A percentile compares a stretch with the other conserved stretches of the same genome.
These are phyloP conservation scores for Aegle marmelos DNA, from an alignment of 345 rosid genomes.

Conservation along the genomic window DNA sequence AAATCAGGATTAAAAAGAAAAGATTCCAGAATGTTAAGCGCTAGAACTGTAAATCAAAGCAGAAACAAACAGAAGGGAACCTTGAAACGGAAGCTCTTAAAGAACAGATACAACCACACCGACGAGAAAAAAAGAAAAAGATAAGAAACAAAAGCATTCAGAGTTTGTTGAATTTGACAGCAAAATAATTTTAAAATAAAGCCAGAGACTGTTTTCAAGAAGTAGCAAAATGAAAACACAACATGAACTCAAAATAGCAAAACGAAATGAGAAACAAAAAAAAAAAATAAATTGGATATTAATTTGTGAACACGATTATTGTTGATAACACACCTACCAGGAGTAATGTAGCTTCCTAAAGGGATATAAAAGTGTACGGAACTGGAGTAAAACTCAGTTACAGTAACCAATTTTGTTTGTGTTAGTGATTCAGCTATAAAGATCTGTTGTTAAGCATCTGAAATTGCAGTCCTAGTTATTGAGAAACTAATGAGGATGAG, in stretches of 20 bases:
- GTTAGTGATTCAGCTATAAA: conserved; percentile 10
- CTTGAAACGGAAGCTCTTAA: conserved; percentile 20
- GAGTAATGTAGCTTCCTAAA: conserved; percentile 32
- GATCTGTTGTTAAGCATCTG: conserved; percentile 23
- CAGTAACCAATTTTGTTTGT: neutral
- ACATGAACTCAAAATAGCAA: neutral
- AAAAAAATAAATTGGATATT: neutral
- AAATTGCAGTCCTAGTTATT: neutral
- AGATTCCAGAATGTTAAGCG: neutral
- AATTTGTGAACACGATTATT: neutral
- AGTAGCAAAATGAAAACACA: conserved; percentile 1
- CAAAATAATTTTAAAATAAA: neutral
- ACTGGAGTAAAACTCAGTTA: neutral
- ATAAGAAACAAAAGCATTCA: conserved; percentile 15
- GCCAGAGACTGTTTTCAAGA: conserved; percentile 3
- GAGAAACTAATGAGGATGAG: neutral
- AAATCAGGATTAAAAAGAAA: neutral
- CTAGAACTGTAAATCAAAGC: neutral
- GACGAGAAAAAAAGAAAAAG: conserved; percentile 20
- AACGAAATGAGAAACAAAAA: neutral
- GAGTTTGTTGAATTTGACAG: neutral
- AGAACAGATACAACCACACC: conserved; percentile 29
- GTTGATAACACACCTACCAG: conserved; percentile 32
- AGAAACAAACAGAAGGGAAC: conserved; percentile 8
- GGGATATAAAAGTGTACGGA: neutral